These are phyloP conservation scores for Crepidotus variabilis DNA, from an alignment of 768 basidiomycete genomes.

Conservation along the genomic window DNA sequence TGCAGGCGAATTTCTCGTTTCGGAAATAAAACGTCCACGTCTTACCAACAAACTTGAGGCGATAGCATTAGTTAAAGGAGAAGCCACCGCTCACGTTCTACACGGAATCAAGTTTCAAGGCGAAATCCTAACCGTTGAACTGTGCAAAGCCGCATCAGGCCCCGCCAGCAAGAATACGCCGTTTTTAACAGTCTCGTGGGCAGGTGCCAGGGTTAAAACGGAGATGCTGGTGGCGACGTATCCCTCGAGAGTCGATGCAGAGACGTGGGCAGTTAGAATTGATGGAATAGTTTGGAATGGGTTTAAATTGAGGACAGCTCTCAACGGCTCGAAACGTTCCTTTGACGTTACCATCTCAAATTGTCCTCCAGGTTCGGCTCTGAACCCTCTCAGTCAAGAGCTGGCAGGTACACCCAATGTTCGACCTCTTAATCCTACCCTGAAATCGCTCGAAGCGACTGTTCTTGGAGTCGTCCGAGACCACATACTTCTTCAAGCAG, in stretches of 20 bases:
- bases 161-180: slow-evolving; percentile 27
- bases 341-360: slow-evolving; percentile 39
- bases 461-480: slow-evolving; percentile 7
- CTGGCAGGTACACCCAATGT: background rate
- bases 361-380: slow-evolving; percentile 26
- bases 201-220: slow-evolving; percentile 31
- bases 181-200: slow-evolving; percentile 49
- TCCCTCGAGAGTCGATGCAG: slow-evolving; percentile 24
- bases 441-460: background rate
- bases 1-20: slow-evolving; percentile 25
- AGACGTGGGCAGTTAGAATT: slow-evolving; percentile 31
- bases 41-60: slow-evolving; percentile 28
- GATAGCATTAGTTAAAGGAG: slow-evolving; percentile 39
- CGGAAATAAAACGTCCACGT: slow-evolving; percentile 13
- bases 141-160: slow-evolving; percentile 32
- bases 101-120: slow-evolving; percentile 47
- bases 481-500: slow-evolving; percentile 4
- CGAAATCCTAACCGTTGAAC: slow-evolving; percentile 37
- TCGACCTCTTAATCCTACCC: background rate
- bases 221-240: slow-evolving; percentile 43
- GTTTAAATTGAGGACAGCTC: slow-evolving; percentile 38
- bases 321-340: slow-evolving; percentile 14
- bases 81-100: slow-evolving; percentile 36
- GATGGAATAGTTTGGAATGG: slow-evolving; percentile 33
- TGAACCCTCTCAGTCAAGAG: background rate